Evolutionary conservation across 2,329 filamentous ascomycete genomes (phyloP), one percentile per base, ranked within the genome.

Genomic region (Pezicula carpinea): DNA sequence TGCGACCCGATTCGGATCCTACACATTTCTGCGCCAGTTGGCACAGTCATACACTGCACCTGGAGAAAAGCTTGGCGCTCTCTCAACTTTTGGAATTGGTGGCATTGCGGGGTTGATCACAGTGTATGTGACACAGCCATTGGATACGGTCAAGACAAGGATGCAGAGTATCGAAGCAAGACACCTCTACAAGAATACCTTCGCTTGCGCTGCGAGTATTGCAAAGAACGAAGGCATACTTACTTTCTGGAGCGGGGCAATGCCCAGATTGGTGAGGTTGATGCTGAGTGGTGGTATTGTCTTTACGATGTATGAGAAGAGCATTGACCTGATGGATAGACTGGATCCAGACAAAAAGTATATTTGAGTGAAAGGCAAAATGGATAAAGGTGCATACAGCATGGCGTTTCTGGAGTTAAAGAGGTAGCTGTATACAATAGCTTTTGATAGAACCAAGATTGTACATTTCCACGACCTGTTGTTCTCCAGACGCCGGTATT

Each of bases 251-350:
- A 92, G 88, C 57, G 93, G 93, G 21, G 92, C 93, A 18, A 63
- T 97, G 57, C 93, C 93, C 1, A 76, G 93, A 45, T 68, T 99
- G 60, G 92, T 83, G 19, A 76, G 93, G 48, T 66, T 99, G 57
- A 87, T 96, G 35, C 68, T 97, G 67, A 96, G 90, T 62, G 93
- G 93, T 47, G 93, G 93, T 15, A 96, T 99, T 62, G 93, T 99
- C 34, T 99, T 99, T 64, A 95, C 93, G 18, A 95, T 97, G 84
- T 93, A 96, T 66, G 92, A 97, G 73, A 96, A 96, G 78, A 87
- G 85, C 49, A 97, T 97, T 74, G 92, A 96, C 44, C 60, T 90
- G 48, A 82, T 99, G 73, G 80, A 89, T 59, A 75, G 66, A 61
- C 49, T 91, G 44, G 93, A 99, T 65, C 93, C 93, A 0, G 79